Evolutionary conservation across 2,329 filamentous ascomycete genomes (phyloP).

Genomic region (Aureobasidium zeae): DNA sequence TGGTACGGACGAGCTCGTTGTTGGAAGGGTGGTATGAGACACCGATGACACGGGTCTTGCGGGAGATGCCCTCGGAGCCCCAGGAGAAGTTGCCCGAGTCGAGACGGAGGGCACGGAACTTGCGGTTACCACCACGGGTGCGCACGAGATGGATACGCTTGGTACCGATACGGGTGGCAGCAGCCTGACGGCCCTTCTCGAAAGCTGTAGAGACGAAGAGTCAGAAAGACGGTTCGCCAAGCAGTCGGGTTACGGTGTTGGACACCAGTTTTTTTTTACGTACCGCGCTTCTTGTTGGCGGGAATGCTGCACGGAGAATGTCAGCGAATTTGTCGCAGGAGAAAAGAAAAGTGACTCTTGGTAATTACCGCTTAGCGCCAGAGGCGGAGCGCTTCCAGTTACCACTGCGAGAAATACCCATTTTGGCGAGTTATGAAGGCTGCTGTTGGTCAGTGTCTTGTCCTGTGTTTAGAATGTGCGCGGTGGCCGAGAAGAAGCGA

Average conservation of each 20-base stretch:
- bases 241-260: constrained; percentile 40
- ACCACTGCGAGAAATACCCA: constrained; percentile 98
- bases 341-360: constrained; percentile 2
- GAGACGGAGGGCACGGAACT: constrained; percentile 98
- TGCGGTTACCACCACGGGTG: constrained; percentile 97
- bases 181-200: constrained; percentile 98
- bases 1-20: constrained; percentile 99
- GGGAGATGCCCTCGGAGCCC: constrained; percentile 94
- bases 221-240: constrained; percentile 53
- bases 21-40: constrained; percentile 99
- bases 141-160: constrained; percentile 96
- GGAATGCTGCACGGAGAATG: constrained; percentile 31
- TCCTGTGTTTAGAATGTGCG: neutral
- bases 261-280: constrained; percentile 23
- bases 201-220: constrained; percentile 70
- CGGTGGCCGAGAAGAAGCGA: constrained; percentile 4
- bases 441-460: constrained; percentile 19
- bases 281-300: constrained; percentile 52
- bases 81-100: constrained; percentile 99
- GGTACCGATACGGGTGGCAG: constrained; percentile 97
- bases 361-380: constrained; percentile 64
- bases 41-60: constrained; percentile 98
- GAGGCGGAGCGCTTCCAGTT: constrained; percentile 99
- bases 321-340: neutral
- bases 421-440: constrained; percentile 42